Evolutionary conservation across 306 rosid genomes (phyloP).

Genomic region (Luffa acutangula): DNA sequence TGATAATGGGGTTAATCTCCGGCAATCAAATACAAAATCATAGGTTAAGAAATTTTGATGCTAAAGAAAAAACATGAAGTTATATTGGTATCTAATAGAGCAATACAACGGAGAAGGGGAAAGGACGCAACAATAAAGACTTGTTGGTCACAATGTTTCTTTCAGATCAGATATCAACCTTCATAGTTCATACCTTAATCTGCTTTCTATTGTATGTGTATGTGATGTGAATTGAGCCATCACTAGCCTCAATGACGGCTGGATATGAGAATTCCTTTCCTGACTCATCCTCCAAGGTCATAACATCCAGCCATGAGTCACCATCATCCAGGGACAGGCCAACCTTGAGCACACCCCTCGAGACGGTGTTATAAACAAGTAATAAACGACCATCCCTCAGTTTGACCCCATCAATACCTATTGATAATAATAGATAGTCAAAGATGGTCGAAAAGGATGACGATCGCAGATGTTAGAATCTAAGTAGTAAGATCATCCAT

Average conservation of each 20-base stretch:
- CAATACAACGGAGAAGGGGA: neutral
- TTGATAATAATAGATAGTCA: neutral
- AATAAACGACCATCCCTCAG: slow-evolving; percentile 62
- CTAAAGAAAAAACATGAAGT: neutral
- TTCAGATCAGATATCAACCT: neutral
- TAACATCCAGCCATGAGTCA: slow-evolving; percentile 59
- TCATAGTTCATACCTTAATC: slow-evolving; percentile 57
- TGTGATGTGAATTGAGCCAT: slow-evolving; percentile 59
- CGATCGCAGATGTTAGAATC: neutral
- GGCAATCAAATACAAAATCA: slow-evolving; percentile 2
- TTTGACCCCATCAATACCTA: slow-evolving; percentile 90
- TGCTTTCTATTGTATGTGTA: slow-evolving; percentile 79
- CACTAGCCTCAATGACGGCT: slow-evolving; percentile 80
- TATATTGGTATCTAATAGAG: neutral
- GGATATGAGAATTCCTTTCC: slow-evolving; percentile 87
- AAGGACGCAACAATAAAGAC: neutral
- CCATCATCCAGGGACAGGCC: slow-evolving; percentile 80
- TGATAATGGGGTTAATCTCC: neutral
- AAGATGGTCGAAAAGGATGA: neutral
- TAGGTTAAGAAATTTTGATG: neutral
- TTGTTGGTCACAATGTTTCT: neutral
- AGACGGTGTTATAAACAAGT: slow-evolving; percentile 60
- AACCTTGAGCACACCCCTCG: slow-evolving; percentile 72
- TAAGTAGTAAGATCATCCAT: neutral
- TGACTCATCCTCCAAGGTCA: slow-evolving; percentile 61